Evolutionary conservation across 495 filamentous ascomycete genomes (phyloP).

Genomic region (Xylaria intraflava): DNA sequence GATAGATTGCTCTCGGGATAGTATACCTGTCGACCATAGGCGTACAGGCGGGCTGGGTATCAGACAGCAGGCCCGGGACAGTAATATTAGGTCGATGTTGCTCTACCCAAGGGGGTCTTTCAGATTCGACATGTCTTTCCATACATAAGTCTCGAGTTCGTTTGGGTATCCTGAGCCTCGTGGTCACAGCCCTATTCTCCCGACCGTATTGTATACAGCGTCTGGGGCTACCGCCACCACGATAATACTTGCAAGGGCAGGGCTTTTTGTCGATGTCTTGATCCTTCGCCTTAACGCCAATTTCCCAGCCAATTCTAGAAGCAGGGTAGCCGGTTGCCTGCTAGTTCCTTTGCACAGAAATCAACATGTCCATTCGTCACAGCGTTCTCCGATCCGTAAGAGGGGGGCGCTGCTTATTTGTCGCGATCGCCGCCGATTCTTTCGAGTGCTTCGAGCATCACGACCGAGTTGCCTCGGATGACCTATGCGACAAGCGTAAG

Average conservation of each 20-base stretch:
- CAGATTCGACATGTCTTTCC: not conserved
- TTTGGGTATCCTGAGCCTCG: not conserved
- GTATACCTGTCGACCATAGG: not conserved
- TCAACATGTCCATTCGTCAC: not conserved
- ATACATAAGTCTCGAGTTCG: not conserved
- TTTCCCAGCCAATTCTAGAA: slow-evolving; percentile 4
- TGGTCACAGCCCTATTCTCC: not conserved
- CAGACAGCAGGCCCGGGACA: not conserved
- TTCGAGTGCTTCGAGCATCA: slow-evolving; percentile 82
- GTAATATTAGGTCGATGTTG: not conserved
- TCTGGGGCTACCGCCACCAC: not conserved
- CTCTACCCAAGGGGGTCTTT: not conserved
- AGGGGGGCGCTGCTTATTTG: slow-evolving; percentile 15
- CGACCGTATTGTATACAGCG: not conserved
- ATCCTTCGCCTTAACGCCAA: slow-evolving; percentile 11
- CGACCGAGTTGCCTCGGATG: slow-evolving; percentile 91
- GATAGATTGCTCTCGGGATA: not conserved
- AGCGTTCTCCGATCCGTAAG: not conserved
- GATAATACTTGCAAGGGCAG: not conserved
- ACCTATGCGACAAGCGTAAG: slow-evolving; percentile 30
- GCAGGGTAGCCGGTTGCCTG: not conserved
- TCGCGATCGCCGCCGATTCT: slow-evolving; percentile 47
- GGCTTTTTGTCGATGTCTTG: not conserved
- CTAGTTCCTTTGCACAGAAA: not conserved
- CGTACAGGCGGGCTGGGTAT: slow-evolving; percentile 1